phyloP scores from a whole-genome alignment of 805 yeast genomes.

The Tetrapisispora fleetii region DNA sequence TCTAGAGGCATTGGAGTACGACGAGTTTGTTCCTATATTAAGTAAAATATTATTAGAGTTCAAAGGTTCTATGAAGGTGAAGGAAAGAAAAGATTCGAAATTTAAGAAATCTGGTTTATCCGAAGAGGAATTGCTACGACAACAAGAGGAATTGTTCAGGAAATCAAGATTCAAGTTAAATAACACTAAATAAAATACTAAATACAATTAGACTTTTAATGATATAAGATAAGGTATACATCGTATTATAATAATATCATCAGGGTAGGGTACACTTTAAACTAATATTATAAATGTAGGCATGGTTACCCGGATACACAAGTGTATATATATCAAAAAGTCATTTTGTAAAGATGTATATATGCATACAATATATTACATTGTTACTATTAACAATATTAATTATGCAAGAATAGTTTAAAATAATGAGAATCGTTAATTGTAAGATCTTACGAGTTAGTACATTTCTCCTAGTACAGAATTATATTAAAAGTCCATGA shows the following conservation, averaged over 20 bases:
- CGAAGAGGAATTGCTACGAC: slow-evolving; percentile 84
- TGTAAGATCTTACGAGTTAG: too few species aligned
- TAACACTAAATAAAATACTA: slow-evolving; percentile 1
- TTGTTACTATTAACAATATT: too few species aligned
- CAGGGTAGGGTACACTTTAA: too few species aligned
- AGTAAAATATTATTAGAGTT: slow-evolving; percentile 75
- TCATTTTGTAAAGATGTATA: too few species aligned
- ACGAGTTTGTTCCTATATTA: slow-evolving; percentile 72
- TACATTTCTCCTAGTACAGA: too few species aligned
- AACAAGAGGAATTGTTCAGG: slow-evolving; percentile 88
- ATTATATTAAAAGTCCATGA: background rate
- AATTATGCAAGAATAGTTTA: too few species aligned
- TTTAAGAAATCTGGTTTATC: slow-evolving; percentile 85
- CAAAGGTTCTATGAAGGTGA: slow-evolving; percentile 76
- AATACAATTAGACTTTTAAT: background rate
- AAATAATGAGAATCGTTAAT: too few species aligned
- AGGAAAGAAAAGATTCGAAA: slow-evolving; percentile 86
- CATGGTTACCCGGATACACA: too few species aligned
- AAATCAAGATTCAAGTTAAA: slow-evolving; percentile 60
- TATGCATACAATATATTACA: too few species aligned
- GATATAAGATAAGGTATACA: slow-evolving; percentile 2
- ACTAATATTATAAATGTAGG: too few species aligned
- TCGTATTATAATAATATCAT: too few species aligned
- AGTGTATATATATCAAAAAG: too few species aligned
- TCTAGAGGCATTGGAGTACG: slow-evolving; percentile 75